Evolutionary conservation across 2,329 filamentous ascomycete species (phyloP), one percentile per base, ranked within the genome.

Genomic region (Diaporthe capsici): DNA sequence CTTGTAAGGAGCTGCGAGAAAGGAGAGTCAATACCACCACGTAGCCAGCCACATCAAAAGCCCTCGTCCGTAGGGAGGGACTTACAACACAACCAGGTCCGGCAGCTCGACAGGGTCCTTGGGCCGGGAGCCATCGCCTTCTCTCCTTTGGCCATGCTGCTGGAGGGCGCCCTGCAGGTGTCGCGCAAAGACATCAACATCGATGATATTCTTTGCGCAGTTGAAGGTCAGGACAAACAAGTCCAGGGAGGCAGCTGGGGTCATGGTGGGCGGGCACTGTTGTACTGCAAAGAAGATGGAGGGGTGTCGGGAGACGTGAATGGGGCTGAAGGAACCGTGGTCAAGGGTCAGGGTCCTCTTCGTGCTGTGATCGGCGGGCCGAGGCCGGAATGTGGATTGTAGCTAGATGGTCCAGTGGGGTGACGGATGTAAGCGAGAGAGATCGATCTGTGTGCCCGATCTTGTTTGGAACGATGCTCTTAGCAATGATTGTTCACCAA

Each of bases 221-320:
- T 98, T 98, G 87, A 97, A 98, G 15, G 96, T 98, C 72, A 98
- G 84, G 77, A 98, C 89, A 80, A 98, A 93, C 74, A 95, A 85
- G 80, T 93, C 91, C 73, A 97, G 87, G 57, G 88, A 87, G 70
- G 72, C 83, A 49, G 34, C 60, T 25, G 71, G 71, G 49, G 31
- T 65, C 71, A 73, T 73, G 58, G 58, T 83, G 76, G 74, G 65
- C 49, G 76, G 76, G 49, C 22, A 67, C 60, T 47, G 25, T 65
- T 53, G 20, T 53, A 42, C 53, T 51, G 37, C 22, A 53, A 34
- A 63, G 63, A 44, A 44, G 25, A 57, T 55, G 58, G 63, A 60
- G 71, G 71, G 57, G 47, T 65, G 74, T 63, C 57, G 58, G 68
- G 39, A 72, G 42, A 42, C 39, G 44, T 55, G 49, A 49, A 71